These are phyloP conservation scores for Fusarium robinianum DNA, from an alignment of 2,329 filamentous ascomycete genomes.

Conservation along the genomic window DNA sequence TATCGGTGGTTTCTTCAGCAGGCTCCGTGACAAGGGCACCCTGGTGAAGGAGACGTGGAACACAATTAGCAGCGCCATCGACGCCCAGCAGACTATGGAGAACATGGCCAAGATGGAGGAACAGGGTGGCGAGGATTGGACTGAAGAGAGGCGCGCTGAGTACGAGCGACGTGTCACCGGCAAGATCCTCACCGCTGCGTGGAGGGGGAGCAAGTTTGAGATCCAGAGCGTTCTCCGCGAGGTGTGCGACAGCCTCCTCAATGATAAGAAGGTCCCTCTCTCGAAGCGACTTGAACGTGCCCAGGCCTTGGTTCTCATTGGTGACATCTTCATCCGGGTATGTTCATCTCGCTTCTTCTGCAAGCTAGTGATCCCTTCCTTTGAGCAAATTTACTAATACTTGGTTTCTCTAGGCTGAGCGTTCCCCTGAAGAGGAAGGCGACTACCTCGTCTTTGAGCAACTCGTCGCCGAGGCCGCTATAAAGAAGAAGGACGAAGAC, in stretches of 20 bases:
- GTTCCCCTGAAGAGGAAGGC: slow-evolving; percentile 93
- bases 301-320: slow-evolving; percentile 84
- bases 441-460: slow-evolving; percentile 99
- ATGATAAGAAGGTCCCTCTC: slow-evolving; percentile 76
- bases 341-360: slow-evolving; percentile 26
- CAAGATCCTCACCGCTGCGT: slow-evolving; percentile 96
- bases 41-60: slow-evolving; percentile 99
- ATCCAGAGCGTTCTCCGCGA: slow-evolving; percentile 95
- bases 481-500: slow-evolving; percentile 90
- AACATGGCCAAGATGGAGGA: slow-evolving; percentile 98
- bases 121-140: slow-evolving; percentile 95
- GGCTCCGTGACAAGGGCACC: slow-evolving; percentile 94
- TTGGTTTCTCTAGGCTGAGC: slow-evolving; percentile 67
- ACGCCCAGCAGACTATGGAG: slow-evolving; percentile 98
- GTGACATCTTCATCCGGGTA: slow-evolving; percentile 88
- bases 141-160: slow-evolving; percentile 93
- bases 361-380: neutral
- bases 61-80: slow-evolving; percentile 93
- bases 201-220: slow-evolving; percentile 96
- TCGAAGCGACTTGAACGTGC: slow-evolving; percentile 89
- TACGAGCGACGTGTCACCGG: slow-evolving; percentile 95
- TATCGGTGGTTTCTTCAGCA: slow-evolving; percentile 91
- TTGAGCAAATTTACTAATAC: slow-evolving; percentile 13
- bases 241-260: slow-evolving; percentile 87
- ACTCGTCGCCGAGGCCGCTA: slow-evolving; percentile 92